Base-by-base conservation (phyloP, 345 rosid species). In the Eucalyptus leucophloia region DNA sequence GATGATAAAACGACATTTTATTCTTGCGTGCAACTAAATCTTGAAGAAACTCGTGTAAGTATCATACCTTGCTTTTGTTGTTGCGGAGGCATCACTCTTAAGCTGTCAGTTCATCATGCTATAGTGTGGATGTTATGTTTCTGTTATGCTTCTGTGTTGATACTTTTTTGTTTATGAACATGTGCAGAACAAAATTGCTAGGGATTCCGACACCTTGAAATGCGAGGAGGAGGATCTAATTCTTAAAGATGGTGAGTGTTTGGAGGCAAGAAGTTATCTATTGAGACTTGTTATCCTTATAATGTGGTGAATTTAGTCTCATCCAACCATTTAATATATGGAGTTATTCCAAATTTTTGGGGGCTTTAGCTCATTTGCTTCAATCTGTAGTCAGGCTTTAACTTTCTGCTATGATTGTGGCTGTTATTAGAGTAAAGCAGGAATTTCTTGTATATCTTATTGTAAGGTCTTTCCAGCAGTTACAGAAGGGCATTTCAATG, bases 41-140 rank as follows among this genome's bases (percentile, higher is more conserved):
- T 98, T 90, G 97, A 95, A 91, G 99, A 98, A 94, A 98, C 99
- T 92, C 96, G 98, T 87, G 99, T 98, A 94, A 93, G 98, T 93
- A 85, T 89, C 49, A 49, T 50, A 49, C 45, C 77, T 37, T 88
- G 60, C 72, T 37, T 23, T 42, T 37, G 86, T 86, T 42, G 53
- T 13, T 83, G 65, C 3, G 0, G n/a, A 32, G 49, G 26, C 37
- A 89, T 40, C 85, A 54, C 69, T 42, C 51, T 40, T 40, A 77
- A 40, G 30, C 47, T 40, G 45, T 77, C 21, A 54, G 45, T 37
- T 50, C 69, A 72, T 88, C 24, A 51, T 47, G 42, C 72, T 86
- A 45, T 37, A 19, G 7, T 32, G 87, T 86, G 60, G n/a, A 19
- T 30, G 44, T 32, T 51, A 87, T 90, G 69, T 90, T 45, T 82